A percentile compares a stretch with the other conserved stretches of the same genome.
Conservation (phyloP, 1,139 yeast genomes). For the Zygoascus meyerae region DNA sequence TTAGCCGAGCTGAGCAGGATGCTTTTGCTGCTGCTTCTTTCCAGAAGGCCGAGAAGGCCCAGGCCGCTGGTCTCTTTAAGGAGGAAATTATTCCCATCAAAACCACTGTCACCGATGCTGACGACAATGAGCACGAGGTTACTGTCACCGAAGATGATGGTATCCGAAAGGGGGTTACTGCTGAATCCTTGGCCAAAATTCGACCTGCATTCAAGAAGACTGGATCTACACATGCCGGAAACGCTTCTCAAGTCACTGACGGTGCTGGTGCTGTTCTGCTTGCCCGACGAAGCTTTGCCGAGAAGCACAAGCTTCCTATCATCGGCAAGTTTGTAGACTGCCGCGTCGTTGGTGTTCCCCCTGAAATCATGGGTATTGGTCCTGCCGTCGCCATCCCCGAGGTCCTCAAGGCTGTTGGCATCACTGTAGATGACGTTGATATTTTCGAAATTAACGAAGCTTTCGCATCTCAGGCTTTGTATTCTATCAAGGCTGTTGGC, state of each 20-base stretch:
- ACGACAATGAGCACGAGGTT: slow-evolving; percentile 39
- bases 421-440: slow-evolving; percentile 59
- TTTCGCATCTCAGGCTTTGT: slow-evolving; percentile 89
- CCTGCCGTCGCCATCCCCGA: slow-evolving; percentile 92
- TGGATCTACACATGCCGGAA: slow-evolving; percentile 92
- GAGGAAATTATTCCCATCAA: slow-evolving; percentile 82
- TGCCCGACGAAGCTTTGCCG: slow-evolving; percentile 85
- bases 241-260: slow-evolving; percentile 91
- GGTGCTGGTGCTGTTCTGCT: slow-evolving; percentile 90
- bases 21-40: slow-evolving; percentile 39
- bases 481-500: slow-evolving; percentile 59
- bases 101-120: slow-evolving; percentile 33
- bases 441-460: slow-evolving; percentile 92
- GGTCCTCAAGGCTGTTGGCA: slow-evolving; percentile 59
- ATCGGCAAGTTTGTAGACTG: slow-evolving; percentile 74
- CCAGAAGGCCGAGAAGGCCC: slow-evolving; percentile 71
- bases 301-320: slow-evolving; percentile 58
- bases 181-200: slow-evolving; percentile 64
- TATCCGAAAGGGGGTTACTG: slow-evolving; percentile 81
- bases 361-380: slow-evolving; percentile 95
- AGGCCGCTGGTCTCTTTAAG: slow-evolving; percentile 62
- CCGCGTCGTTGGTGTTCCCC: slow-evolving; percentile 84
- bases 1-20: slow-evolving; percentile 40
- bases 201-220: slow-evolving; percentile 82
- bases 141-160: slow-evolving; percentile 79